Evolutionary conservation across 352 stramenopile genomes (phyloP), one percentile per base, ranked within the genome.

Genomic region (Albugo laibachii): DNA sequence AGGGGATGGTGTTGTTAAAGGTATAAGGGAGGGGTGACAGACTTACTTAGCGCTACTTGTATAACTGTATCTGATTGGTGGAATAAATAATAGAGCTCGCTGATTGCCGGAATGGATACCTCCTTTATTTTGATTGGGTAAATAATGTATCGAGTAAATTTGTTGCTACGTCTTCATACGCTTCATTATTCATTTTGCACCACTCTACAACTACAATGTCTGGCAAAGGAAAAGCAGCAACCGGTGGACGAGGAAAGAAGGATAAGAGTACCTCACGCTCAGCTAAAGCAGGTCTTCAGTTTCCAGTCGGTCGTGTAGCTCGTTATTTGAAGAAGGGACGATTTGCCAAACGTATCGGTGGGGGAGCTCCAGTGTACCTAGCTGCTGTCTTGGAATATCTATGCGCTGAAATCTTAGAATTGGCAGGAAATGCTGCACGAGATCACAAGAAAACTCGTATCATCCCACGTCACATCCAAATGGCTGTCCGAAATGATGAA

Each of bases 391-490:
- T 92, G 13, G 82, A 94, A 60, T 95, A 93, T 59, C 62, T 93
- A 20, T 85, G 66, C 46, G 82, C 79, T 34, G 82, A 95, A 58
- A 92, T 97, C 54, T 65, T 93, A 38, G 83, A 95, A 54, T 61
- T 95, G 21, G 82, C 82, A 18, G 84, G 83, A 34, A 93, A 96
- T 58, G 85, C 85, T 55, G 88, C 83, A 24, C 68, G 83, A 53
- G 79, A 96, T 59, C 92, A 95, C 79, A 97, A 98, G 79, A 97
- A 97, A 80, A 81, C 67, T 48, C 77, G 91, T 62, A 97, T 97
- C 60, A 87, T 97, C 41, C 92, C 92, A 19, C 83, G 91, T 50
- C 92, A 97, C 76, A 95, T 97, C 50, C 92, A 96, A 69, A 73
- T 97, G 48, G 88, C 91, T 34, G 79, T 97, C 5, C 88, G 65